Evolutionary conservation across 768 basidiomycete genomes (phyloP).

Genomic region (Pleurotus tuber-regium): DNA sequence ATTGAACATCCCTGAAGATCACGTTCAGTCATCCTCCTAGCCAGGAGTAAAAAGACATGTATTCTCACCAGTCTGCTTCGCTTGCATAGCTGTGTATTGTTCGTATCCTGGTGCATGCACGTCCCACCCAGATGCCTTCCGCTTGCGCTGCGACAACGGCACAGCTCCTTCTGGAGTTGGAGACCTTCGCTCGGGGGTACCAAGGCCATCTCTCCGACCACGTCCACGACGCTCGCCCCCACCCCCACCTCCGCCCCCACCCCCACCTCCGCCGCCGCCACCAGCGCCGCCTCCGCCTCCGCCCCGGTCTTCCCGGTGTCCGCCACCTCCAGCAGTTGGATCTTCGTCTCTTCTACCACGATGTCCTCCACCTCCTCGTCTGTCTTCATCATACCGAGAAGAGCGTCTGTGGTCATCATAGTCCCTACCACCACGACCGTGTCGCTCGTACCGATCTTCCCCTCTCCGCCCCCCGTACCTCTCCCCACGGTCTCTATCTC

Average conservation of each 20-base stretch:
- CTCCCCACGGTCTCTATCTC: slow-evolving; percentile 26
- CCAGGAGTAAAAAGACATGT: slow-evolving; percentile 12
- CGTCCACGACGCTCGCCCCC: slow-evolving; percentile 42
- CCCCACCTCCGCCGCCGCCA: slow-evolving; percentile 36
- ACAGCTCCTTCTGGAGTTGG: slow-evolving; percentile 87
- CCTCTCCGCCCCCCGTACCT: slow-evolving; percentile 35
- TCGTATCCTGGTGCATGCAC: slow-evolving; percentile 95
- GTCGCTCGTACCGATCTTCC: slow-evolving; percentile 25
- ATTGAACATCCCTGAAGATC: slow-evolving; percentile 80
- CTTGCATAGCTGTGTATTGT: slow-evolving; percentile 91
- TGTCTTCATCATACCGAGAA: slow-evolving; percentile 45
- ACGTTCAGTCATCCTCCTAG: background rate
- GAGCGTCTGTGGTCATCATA: slow-evolving; percentile 44
- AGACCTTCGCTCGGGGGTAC: slow-evolving; percentile 76
- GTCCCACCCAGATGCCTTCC: slow-evolving; percentile 95
- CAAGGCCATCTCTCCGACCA: slow-evolving; percentile 53
- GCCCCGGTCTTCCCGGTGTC: no score
- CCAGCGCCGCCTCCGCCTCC: slow-evolving; percentile 32
- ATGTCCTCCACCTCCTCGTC: slow-evolving; percentile 41
- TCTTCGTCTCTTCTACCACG: slow-evolving; percentile 36
- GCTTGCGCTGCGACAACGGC: slow-evolving; percentile 80
- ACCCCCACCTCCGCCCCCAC: slow-evolving; percentile 32
- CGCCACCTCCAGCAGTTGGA: no score
- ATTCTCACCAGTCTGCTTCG: slow-evolving; percentile 90
- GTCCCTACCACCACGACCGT: slow-evolving; percentile 39